Evolutionary conservation across 371 early-diverging fungal species (phyloP).

Genomic region (Umbelopsis sp.): DNA sequence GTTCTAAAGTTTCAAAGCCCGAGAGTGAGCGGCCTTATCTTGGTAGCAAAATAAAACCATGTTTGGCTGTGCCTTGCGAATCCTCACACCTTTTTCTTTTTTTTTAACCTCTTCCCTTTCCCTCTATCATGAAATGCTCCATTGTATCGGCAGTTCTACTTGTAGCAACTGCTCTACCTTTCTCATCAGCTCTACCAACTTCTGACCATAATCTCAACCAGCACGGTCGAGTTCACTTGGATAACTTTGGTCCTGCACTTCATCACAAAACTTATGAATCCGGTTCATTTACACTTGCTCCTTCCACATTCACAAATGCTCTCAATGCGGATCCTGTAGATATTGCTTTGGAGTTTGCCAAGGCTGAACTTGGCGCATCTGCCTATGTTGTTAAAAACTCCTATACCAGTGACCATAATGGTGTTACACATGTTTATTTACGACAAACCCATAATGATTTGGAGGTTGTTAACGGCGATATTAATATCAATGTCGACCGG

Average conservation of each 20-base stretch:
- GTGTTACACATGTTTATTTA: slow-evolving; percentile 84
- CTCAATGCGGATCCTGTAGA: slow-evolving; percentile 34
- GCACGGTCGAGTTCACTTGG: slow-evolving; percentile 28
- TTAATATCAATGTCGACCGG: slow-evolving; percentile 80
- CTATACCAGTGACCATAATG: slow-evolving; percentile 73
- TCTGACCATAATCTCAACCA: not conserved
- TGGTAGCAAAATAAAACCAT: not conserved
- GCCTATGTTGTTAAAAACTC: slow-evolving; percentile 61
- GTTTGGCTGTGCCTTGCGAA: not conserved
- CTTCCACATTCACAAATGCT: slow-evolving; percentile 29
- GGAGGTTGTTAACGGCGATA: slow-evolving; percentile 80
- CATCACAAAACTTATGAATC: slow-evolving; percentile 31
- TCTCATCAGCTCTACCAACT: slow-evolving; percentile 3
- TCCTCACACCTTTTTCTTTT: not conserved
- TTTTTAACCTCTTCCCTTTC: not conserved
- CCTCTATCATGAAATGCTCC: slow-evolving; percentile 15
- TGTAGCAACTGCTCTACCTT: not conserved
- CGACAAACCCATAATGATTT: slow-evolving; percentile 74
- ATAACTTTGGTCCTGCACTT: slow-evolving; percentile 41
- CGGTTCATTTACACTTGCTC: slow-evolving; percentile 14
- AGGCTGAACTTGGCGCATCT: slow-evolving; percentile 38
- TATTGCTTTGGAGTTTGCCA: slow-evolving; percentile 53
- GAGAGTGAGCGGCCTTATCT: not conserved
- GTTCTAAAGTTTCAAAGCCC: not conserved
- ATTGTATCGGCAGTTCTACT: slow-evolving; percentile 14